Percentiles rank a stretch among this genome's conserved stretches.
phyloP scores from a whole-genome alignment of 2,329 filamentous ascomycete genomes.

The Zymoseptoria pseudotritici region DNA sequence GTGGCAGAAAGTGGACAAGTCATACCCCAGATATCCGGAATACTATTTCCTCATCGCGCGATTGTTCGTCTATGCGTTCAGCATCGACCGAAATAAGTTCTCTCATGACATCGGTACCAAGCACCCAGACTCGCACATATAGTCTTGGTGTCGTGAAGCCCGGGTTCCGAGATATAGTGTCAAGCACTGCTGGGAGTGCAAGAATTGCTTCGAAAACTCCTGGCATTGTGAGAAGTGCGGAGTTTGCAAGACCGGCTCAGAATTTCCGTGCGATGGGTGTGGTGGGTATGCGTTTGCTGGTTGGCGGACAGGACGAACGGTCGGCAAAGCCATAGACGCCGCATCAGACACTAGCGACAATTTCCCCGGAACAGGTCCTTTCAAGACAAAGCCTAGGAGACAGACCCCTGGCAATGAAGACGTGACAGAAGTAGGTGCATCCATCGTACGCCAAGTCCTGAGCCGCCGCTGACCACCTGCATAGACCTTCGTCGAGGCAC shows the following conservation, averaged over 20 bases:
- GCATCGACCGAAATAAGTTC: no score
- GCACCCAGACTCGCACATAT: not conserved
- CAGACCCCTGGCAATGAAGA: not conserved
- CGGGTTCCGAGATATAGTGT: not conserved
- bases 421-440: not conserved
- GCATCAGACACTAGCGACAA: not conserved
- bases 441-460: not conserved
- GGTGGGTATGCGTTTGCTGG: not conserved
- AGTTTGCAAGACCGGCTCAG: not conserved
- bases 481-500: not conserved
- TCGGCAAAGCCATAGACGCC: not conserved
- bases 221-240: not conserved
- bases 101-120: no score
- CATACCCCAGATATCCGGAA: no score
- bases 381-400: not conserved
- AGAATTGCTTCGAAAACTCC: not conserved
- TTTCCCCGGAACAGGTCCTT: not conserved
- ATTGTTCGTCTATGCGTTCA: no score
- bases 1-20: no score
- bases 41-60: no score
- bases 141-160: not conserved
- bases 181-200: not conserved
- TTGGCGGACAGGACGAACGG: not conserved
- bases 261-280: not conserved
- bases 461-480: not conserved